A percentile compares a stretch with the other conserved stretches of the same genome.
Conservation (phyloP, 257 asterid species). For the Nicotiana noctiflora region DNA sequence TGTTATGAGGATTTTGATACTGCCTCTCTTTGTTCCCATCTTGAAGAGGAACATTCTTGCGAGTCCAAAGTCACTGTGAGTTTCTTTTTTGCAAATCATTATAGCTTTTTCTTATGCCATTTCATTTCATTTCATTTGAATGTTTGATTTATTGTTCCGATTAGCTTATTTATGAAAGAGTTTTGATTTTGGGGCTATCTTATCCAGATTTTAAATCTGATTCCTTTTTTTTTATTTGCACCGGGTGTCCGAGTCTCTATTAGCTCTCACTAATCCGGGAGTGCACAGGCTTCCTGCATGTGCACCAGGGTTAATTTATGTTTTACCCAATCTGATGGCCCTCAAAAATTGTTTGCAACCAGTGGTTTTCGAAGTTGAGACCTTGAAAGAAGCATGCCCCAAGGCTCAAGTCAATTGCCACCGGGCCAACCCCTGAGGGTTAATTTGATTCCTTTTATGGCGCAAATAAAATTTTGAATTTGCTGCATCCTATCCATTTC, state of each 20-base stretch:
- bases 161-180: constrained; percentile 8
- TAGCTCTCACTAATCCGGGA: too few relatives aligned
- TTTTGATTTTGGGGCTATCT: constrained; percentile 3
- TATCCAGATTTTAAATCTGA: neutral
- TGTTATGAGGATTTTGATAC: constrained; percentile 76
- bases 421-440: too few relatives aligned
- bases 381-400: too few relatives aligned
- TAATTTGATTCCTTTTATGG: neutral
- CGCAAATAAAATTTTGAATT: neutral
- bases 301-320: too few relatives aligned
- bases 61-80: constrained; percentile 75
- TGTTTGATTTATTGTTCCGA: constrained; percentile 1
- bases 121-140: neutral
- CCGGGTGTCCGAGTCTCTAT: too few relatives aligned
- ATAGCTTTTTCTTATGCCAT: neutral
- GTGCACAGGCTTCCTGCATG: too few relatives aligned
- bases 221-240: too few relatives aligned
- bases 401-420: too few relatives aligned
- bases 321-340: too few relatives aligned
- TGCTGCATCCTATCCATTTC: neutral
- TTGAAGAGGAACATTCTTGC: constrained; percentile 65
- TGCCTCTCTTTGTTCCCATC: constrained; percentile 77
- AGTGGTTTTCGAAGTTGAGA: too few relatives aligned
- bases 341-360: too few relatives aligned
- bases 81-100: constrained; percentile 11